Conservation (phyloP, 2,329 filamentous ascomycete species). For the Fusarium setosum region DNA sequence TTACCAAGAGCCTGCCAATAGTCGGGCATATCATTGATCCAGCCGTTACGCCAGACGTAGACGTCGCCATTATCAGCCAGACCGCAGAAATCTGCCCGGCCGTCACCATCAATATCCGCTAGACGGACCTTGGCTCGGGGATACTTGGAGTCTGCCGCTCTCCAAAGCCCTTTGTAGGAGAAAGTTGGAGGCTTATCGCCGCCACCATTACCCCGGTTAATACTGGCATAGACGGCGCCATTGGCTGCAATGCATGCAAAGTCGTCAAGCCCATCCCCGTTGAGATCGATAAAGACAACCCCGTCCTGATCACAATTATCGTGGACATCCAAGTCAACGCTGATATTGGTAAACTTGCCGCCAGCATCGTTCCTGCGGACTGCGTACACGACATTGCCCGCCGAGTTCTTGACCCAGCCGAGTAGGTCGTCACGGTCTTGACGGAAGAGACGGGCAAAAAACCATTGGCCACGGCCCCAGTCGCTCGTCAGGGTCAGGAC, state of each 20-base stretch:
- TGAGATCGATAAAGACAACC: neutral
- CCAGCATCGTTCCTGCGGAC: neutral
- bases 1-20: slow-evolving; percentile 48
- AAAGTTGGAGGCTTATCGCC: neutral
- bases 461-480: neutral
- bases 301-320: neutral
- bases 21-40: slow-evolving; percentile 2
- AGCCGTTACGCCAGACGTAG: slow-evolving; percentile 7
- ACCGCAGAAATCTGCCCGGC: neutral
- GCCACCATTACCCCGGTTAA: neutral
- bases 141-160: neutral
- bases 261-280: neutral
- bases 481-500: slow-evolving; percentile 5
- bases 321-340: neutral
- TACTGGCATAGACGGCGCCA: neutral
- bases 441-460: neutral
- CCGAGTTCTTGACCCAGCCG: neutral
- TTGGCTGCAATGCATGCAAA: neutral
- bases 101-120: slow-evolving; percentile 5
- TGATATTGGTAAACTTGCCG: neutral
- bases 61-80: neutral
- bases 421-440: neutral
- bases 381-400: neutral
- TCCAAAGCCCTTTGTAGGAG: neutral
- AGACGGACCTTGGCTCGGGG: neutral